phyloP scores from a whole-genome alignment of 257 asterid species.

The Parsonsia alboflavescens region DNA sequence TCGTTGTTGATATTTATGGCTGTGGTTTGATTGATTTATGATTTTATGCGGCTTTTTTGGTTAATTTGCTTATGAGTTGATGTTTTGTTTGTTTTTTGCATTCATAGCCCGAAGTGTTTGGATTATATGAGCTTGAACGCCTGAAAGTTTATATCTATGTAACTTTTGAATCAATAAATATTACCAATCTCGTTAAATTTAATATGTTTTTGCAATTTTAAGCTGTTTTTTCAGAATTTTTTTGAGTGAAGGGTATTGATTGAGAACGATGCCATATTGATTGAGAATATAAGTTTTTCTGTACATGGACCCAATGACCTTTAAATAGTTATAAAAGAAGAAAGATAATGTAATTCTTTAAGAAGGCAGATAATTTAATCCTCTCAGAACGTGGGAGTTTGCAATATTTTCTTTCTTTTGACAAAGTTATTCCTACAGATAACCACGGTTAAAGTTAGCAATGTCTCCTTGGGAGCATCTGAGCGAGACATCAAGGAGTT shows the following conservation, averaged over 20 bases:
- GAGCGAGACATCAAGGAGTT: constrained; percentile 81
- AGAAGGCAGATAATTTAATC: not conserved
- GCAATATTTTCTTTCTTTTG: not conserved
- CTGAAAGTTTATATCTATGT: not conserved
- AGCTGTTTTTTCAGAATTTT: not conserved
- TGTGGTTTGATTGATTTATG: not conserved
- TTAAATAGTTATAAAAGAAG: not conserved
- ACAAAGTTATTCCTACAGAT: constrained; percentile 32
- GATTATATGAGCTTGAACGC: too few relatives aligned
- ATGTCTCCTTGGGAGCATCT: constrained; percentile 80
- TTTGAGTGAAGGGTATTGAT: too few relatives aligned
- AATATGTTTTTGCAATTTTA: not conserved
- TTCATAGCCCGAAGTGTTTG: not conserved
- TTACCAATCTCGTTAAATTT: not conserved
- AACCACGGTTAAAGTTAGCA: constrained; percentile 81
- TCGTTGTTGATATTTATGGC: not conserved
- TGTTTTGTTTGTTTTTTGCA: not conserved
- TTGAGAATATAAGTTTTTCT: not conserved
- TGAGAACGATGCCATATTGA: not conserved
- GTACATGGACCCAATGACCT: not conserved
- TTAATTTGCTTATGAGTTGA: not conserved
- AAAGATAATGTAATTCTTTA: too few relatives aligned
- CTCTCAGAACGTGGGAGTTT: not conserved
- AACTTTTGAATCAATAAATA: not conserved
- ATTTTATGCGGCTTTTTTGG: not conserved